Evolutionary conservation across 345 rosid genomes (phyloP).

Genomic region (Acer campestre): DNA sequence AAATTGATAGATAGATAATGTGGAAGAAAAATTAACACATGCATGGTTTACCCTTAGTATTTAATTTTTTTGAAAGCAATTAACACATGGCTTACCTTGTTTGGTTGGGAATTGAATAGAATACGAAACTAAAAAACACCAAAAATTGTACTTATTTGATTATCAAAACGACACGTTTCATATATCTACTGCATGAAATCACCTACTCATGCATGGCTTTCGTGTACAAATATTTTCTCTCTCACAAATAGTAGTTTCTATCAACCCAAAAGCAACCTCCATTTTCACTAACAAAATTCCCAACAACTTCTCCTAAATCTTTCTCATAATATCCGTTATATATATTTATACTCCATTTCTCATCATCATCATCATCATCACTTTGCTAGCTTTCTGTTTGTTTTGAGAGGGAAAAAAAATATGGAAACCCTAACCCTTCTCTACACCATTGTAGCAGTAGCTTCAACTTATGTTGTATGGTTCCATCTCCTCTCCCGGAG

Average conservation of each 20-base stretch:
- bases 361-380: neutral
- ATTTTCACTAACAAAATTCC: constrained; percentile 36
- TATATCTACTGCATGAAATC: neutral
- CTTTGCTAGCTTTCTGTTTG: neutral
- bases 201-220: constrained; percentile 25
- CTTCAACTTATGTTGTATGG: constrained; percentile 67
- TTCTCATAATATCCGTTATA: constrained; percentile 33
- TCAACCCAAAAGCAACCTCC: constrained; percentile 42
- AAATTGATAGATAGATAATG: no score
- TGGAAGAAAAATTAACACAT: no score
- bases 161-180: neutral
- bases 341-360: constrained; percentile 16
- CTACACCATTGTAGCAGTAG: constrained; percentile 38
- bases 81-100: neutral
- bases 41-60: no score
- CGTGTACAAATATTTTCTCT: constrained; percentile 23
- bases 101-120: neutral
- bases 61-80: no score
- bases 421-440: constrained; percentile 55
- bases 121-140: neutral
- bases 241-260: constrained; percentile 30
- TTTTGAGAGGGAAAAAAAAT: neutral
- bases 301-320: constrained; percentile 73
- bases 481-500: constrained; percentile 62
- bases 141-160: neutral